Evolutionary conservation across 1,284 basidiomycete species (phyloP).

Genomic region (Heterobasidion occidentale): DNA sequence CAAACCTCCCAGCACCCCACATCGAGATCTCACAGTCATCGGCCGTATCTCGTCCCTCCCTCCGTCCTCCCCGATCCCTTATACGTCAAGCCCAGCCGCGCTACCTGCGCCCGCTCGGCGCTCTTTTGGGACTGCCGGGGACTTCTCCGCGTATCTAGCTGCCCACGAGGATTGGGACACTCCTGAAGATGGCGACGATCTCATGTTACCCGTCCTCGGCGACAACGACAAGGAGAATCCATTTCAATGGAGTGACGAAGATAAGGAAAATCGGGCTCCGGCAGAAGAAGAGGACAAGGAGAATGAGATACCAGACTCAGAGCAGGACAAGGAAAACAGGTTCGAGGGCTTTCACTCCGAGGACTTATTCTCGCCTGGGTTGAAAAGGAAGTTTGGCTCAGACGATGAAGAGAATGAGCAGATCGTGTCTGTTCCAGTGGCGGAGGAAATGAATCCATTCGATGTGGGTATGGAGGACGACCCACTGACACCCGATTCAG

Average conservation of each 20-base stretch:
- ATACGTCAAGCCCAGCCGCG: constrained; percentile 6
- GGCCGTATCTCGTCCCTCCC: constrained; percentile 5
- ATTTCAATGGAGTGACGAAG: neutral
- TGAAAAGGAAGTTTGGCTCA: neutral
- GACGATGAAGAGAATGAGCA: neutral
- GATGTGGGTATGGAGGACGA: neutral
- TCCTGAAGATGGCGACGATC: neutral
- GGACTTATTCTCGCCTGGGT: neutral
- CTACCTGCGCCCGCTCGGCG: neutral
- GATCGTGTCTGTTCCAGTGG: neutral
- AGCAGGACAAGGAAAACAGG: neutral
- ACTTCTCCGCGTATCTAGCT: neutral
- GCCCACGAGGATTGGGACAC: neutral
- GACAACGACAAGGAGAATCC: neutral
- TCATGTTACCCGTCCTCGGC: neutral
- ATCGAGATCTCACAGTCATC: neutral
- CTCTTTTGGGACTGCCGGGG: neutral
- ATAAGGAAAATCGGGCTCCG: neutral
- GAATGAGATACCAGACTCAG: constrained; percentile 6
- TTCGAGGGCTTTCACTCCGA: neutral
- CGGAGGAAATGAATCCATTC: neutral
- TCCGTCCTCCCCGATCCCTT: constrained; percentile 10
- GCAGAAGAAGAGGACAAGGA: constrained; percentile 5
- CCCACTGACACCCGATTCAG: neutral
- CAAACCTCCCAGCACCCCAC: constrained; percentile 2